Evolutionary conservation across 148 eudicot species (phyloP), one percentile per base, ranked within the genome.

Genomic region (Amaranthus hypochondriacus): DNA sequence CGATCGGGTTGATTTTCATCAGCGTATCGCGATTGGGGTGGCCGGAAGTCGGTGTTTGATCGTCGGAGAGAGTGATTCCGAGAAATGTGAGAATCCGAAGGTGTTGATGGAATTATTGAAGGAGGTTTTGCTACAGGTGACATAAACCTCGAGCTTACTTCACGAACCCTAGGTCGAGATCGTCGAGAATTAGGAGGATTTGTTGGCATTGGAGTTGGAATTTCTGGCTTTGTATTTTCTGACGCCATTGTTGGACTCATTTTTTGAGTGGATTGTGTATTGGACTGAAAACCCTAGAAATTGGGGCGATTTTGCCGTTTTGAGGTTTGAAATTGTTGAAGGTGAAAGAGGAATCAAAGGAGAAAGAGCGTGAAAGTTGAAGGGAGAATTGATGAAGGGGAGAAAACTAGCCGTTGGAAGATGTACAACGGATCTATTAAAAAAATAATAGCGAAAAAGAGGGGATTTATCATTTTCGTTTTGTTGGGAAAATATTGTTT

Each of bases 81-180:
- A 3, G 73, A 48, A 9, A n/a, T 3, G 28, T 72, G 78, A 0
- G 71, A 74, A 5, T 86, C 85, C 2, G 79, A 62, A 4, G 86
- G 86, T n/a, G 82, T 84, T 5, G 81, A 71, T 0, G 79, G 73
- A 11, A 76, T 43, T 47, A 66, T 73, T 68, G 56, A 73, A 21
- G 71, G 60, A 9, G 62, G 66, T 53, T 51, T 71, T 21, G 43
- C 64, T 58, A 77, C 62, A 55, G 97, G 86, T 10, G 97, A 86
- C 97, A 88, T 92, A 74, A 90, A 92, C 18, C 97, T 75, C 8
- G 97, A 90, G 73, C 96, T 90, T 0, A 92, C 96, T 71, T 92
- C 96, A 39, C 97, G 73, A 49, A 87, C 97, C 79, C 97, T 80
- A 18, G 91, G 93, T 7, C 91, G 86, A 0, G 79, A 52, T 3